Percentiles rank a stretch among this genome's conserved stretches.
These are phyloP conservation scores for Allium cepa DNA, from an alignment of 106 monocot genomes.

Conservation along the genomic window DNA sequence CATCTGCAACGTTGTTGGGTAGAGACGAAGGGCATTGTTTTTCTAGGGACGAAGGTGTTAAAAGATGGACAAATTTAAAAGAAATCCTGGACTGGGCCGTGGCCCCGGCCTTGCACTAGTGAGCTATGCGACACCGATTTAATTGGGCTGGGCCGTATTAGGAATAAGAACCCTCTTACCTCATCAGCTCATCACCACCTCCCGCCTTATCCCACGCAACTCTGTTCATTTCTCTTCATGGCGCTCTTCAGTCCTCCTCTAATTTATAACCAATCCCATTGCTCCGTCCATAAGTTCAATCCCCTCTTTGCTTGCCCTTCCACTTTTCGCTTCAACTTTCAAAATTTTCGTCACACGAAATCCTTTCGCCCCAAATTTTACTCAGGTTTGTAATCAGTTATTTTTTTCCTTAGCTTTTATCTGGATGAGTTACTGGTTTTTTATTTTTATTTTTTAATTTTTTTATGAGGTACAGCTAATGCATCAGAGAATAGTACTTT, in stretches of 20 bases:
- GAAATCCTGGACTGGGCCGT: no score
- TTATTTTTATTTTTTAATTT: background rate
- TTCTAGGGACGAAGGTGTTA: no score
- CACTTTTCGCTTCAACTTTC: conserved; percentile 4
- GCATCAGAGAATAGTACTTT: conserved; percentile 26
- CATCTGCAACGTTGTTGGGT: no score
- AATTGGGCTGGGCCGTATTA: no score
- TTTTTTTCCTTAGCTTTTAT: background rate
- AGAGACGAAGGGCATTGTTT: no score
- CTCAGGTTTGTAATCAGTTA: conserved; percentile 14
- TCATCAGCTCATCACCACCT: background rate
- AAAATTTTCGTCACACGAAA: background rate
- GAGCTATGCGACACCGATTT: no score
- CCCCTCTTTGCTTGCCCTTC: conserved; percentile 18
- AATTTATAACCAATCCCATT: conserved; percentile 20
- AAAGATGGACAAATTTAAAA: no score
- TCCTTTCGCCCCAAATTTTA: conserved; percentile 7
- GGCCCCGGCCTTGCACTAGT: no score
- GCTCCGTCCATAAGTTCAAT: conserved; percentile 16
- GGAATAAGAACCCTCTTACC: no score
- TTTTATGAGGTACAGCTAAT: conserved; percentile 19
- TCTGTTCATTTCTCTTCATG: background rate
- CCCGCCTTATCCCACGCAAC: conserved; percentile 10
- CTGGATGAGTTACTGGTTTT: no score
- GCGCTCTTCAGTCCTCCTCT: background rate